Conservation (phyloP, 108 stramenopile species). For the Fistulifera pelliculosa region DNA sequence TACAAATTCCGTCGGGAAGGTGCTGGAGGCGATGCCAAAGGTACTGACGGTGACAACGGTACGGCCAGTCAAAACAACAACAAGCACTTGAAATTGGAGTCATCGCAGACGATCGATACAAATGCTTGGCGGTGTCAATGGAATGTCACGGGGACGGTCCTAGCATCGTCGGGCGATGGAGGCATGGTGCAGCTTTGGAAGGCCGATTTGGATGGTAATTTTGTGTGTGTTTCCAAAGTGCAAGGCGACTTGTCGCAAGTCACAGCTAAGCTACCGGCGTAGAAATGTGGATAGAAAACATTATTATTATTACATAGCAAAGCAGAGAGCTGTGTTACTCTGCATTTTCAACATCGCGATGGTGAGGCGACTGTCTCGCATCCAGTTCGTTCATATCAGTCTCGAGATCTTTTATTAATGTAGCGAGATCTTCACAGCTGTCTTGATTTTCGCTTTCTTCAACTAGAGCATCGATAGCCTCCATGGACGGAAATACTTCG, state of each 20-base stretch:
- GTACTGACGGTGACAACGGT: slow-evolving; percentile 2
- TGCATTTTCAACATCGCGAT: too few relatives aligned
- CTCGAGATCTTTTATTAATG: too few relatives aligned
- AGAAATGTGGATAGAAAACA: too few relatives aligned
- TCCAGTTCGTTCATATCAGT: too few relatives aligned
- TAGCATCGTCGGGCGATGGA: slow-evolving; percentile 75
- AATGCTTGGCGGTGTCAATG: slow-evolving; percentile 75
- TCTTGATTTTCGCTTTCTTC: too few relatives aligned
- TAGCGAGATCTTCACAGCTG: too few relatives aligned
- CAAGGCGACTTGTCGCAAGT: slow-evolving; percentile 15
- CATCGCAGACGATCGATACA: slow-evolving; percentile 39
- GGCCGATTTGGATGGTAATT: slow-evolving; percentile 51
- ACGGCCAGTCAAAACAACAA: neutral
- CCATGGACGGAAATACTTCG: too few relatives aligned
- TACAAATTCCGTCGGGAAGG: slow-evolving; percentile 19
- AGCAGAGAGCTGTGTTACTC: too few relatives aligned
- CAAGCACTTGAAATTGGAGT: slow-evolving; percentile 46
- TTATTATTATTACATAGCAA: too few relatives aligned
- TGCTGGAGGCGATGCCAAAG: neutral
- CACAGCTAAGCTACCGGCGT: too few relatives aligned
- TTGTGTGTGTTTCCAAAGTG: slow-evolving; percentile 66
- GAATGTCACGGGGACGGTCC: slow-evolving; percentile 90
- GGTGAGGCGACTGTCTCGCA: too few relatives aligned
- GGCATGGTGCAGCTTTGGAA: slow-evolving; percentile 81
- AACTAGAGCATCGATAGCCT: too few relatives aligned